Conservation (phyloP, 2,329 filamentous ascomycete genomes). For the Coniosporium tulheliwenetii region DNA sequence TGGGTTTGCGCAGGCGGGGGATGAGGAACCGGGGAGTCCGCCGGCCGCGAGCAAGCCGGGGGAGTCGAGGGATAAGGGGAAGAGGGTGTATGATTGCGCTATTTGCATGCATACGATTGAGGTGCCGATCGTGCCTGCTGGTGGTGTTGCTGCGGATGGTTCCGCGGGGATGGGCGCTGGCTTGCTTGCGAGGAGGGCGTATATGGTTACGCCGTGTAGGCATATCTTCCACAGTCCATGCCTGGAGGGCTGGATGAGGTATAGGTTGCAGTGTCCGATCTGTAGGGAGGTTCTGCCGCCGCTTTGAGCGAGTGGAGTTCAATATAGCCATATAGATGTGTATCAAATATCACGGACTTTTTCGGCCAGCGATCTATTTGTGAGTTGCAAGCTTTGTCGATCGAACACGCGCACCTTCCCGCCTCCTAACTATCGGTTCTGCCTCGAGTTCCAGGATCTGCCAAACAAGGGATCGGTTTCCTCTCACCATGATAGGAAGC, state of each 20-base stretch:
- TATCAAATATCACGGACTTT: no score
- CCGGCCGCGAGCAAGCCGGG: constrained; percentile 16
- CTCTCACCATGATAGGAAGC: no score
- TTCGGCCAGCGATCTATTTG: no score
- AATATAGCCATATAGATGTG: no score
- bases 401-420: neutral
- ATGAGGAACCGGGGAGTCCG: constrained; percentile 7
- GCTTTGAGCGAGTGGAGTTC: constrained; percentile 19
- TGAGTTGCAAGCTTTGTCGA: neutral
- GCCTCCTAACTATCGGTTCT: neutral
- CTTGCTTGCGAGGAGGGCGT: constrained; percentile 63
- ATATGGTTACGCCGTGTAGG: constrained; percentile 95
- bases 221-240: constrained; percentile 92
- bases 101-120: constrained; percentile 90
- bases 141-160: constrained; percentile 22
- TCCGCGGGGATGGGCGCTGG: constrained; percentile 34
- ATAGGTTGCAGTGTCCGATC: constrained; percentile 84
- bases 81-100: constrained; percentile 67
- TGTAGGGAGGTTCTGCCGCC: constrained; percentile 82
- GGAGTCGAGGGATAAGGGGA: constrained; percentile 36
- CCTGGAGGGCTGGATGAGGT: constrained; percentile 91
- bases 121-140: constrained; percentile 59
- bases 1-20: constrained; percentile 33
- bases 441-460: no score
- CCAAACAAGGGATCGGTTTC: no score